Conservation (phyloP, 2,329 filamentous ascomycete species). For the Ceratocystis albifundus region DNA sequence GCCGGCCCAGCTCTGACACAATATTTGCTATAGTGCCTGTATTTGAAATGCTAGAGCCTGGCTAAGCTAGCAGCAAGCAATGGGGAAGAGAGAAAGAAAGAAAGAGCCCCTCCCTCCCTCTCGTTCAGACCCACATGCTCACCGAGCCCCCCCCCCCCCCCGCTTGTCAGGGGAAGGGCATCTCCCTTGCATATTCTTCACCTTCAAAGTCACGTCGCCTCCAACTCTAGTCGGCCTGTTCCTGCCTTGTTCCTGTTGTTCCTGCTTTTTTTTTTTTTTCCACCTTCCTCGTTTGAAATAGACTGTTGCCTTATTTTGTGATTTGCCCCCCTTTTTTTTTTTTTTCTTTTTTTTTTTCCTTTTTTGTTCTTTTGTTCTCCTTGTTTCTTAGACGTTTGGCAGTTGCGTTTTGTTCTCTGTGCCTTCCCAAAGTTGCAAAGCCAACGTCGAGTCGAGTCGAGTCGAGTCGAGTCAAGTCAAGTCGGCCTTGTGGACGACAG, state of each 20-base stretch:
- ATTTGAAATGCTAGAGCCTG: too few species aligned
- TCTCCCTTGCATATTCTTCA: neutral
- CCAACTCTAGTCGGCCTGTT: neutral
- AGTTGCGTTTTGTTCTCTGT: neutral
- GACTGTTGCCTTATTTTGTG: neutral
- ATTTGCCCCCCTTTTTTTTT: neutral
- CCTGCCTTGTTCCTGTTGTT: neutral
- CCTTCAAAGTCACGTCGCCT: neutral
- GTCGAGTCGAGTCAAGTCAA: too few species aligned
- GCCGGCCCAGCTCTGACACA: neutral
- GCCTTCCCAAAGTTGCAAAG: neutral
- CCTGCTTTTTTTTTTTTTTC: constrained; percentile 3
- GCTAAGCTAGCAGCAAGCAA: too few species aligned
- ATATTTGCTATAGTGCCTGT: neutral
- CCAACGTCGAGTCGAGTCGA: too few species aligned
- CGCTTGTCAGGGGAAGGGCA: neutral
- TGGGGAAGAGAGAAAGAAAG: neutral
- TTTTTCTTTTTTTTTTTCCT: constrained; percentile 6
- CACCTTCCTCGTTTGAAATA: neutral
- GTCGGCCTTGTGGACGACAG: too few species aligned
- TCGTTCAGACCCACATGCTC: constrained; percentile 6
- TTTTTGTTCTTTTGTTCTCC: neutral
- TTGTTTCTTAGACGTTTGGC: neutral
- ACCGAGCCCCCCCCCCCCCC: too few species aligned
- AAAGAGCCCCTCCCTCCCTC: neutral